A percentile compares a stretch with the other conserved stretches of the same genome.
Conservation (phyloP, 1,139 yeast species). For the Yamadazyma dushanensis region DNA sequence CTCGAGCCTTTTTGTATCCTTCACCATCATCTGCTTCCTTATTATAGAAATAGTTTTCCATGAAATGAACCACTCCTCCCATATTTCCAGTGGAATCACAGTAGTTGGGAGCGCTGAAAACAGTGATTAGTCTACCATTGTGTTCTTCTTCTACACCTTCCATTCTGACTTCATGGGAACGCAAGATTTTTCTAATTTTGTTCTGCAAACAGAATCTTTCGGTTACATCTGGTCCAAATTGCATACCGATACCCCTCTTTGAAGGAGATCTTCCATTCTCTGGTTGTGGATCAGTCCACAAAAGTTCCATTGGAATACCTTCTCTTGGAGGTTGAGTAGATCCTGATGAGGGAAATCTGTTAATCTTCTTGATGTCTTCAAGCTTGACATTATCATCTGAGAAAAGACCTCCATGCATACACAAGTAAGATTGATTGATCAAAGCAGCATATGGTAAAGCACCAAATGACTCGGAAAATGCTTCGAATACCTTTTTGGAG, state of each 20-base stretch:
- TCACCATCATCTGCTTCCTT: conserved; percentile 40
- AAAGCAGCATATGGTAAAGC: conserved; percentile 85
- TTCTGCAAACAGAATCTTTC: conserved; percentile 71
- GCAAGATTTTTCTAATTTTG: conserved; percentile 72
- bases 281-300: conserved; percentile 96
- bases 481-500: conserved; percentile 75
- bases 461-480: conserved; percentile 85
- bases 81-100: conserved; percentile 89
- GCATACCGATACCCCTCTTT: conserved; percentile 93
- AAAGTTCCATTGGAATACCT: conserved; percentile 92
- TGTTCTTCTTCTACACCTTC: conserved; percentile 89
- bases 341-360: conserved; percentile 59
- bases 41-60: conserved; percentile 36
- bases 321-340: conserved; percentile 82
- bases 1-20: conserved; percentile 52
- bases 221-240: conserved; percentile 96
- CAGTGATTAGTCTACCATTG: conserved; percentile 80
- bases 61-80: conserved; percentile 81
- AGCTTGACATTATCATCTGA: conserved; percentile 72
- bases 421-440: conserved; percentile 72
- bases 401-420: conserved; percentile 95
- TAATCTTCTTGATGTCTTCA: conserved; percentile 69
- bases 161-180: conserved; percentile 96
- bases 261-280: conserved; percentile 80
- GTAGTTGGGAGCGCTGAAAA: conserved; percentile 96